Evolutionary conservation across 2,329 filamentous ascomycete species (phyloP), one percentile per base, ranked within the genome.

Genomic region (Monosporascus sp.): DNA sequence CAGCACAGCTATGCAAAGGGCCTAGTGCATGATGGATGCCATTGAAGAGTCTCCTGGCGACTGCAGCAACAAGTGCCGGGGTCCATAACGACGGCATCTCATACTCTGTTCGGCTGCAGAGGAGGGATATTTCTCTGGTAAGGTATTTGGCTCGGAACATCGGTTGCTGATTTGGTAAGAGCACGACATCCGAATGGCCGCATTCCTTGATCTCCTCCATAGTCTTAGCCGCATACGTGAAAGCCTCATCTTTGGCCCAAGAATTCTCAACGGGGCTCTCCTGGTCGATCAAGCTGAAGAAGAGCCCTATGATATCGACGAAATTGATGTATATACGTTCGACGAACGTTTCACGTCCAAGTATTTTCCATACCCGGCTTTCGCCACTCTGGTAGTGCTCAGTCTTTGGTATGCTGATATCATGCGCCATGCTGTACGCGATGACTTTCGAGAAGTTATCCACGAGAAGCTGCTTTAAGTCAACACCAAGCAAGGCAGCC

Each of bases 131-230:
- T 63, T 94, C 85, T 56, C 87, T 82, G 11, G 87, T 75, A 3
- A 99, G 77, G 62, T 87, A 88, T 60, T 86, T 91, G 28, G 87
- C 86, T 60, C 82, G 87, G 72, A 97, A 97, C 51, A 84, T 86
- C 3, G 94, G 94, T 63, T 97, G 92, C 60, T 96, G 91, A 52
- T 87, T 89, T 11, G 86, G 77, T 3, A 91, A 88, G 7, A 97
- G 74, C 14, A 74, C 71, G 28, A 81, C 78, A 2, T 76, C 73
- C 1, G 91, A 91, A 58, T 85, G 76, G 31, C 88, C 83, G 58
- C 86, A 84, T 3, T 68, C 70, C 58, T 84, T 86, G 65, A 99
- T 96, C 28, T 82, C 78, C 17, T 75, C 73, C 71, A 96, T 80
- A 31, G 81, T 82, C 28, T 84, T 73, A 2, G 81, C 79, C 3